Conservation (phyloP, 441 rosid genomes). For the Hura crepitans region DNA sequence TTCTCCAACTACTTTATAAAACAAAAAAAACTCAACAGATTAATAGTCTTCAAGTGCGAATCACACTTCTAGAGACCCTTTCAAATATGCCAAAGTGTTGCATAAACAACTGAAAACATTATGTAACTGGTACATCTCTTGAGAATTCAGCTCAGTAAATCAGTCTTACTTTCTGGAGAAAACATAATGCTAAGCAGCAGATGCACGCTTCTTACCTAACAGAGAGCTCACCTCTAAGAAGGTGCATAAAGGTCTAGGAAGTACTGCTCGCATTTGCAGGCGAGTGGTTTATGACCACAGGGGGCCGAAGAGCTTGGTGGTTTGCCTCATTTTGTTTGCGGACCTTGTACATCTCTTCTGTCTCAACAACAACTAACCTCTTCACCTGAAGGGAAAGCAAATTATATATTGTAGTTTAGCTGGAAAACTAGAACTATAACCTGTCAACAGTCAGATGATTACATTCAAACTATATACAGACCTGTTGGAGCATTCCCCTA, state of each 20-base stretch:
- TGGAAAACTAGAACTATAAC: not conserved
- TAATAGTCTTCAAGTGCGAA: not conserved
- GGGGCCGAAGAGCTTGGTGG: constrained; percentile 56
- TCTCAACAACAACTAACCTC: constrained; percentile 78
- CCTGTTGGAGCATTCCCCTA: constrained; percentile 93
- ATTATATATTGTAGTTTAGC: not conserved
- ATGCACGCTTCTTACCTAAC: not conserved
- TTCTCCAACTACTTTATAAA: not conserved
- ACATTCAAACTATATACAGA: constrained; percentile 14
- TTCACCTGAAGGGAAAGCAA: constrained; percentile 48
- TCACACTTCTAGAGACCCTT: not conserved
- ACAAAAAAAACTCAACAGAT: not conserved
- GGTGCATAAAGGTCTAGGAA: constrained; percentile 23
- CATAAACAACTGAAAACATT: not conserved
- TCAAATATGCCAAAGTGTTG: not conserved
- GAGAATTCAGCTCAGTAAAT: not conserved
- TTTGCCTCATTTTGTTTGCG: constrained; percentile 64
- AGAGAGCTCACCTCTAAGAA: constrained; percentile 15
- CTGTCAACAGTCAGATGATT: not conserved
- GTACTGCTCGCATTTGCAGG: constrained; percentile 38
- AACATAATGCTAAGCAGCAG: not conserved
- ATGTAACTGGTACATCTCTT: not conserved
- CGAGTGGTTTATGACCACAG: constrained; percentile 59
- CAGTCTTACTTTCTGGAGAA: not conserved
- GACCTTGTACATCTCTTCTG: constrained; percentile 88